A percentile compares a stretch with the other conserved stretches of the same genome.
phyloP scores from a whole-genome alignment of 371 early-diverging fungal species.

The Ordospora colligata region DNA sequence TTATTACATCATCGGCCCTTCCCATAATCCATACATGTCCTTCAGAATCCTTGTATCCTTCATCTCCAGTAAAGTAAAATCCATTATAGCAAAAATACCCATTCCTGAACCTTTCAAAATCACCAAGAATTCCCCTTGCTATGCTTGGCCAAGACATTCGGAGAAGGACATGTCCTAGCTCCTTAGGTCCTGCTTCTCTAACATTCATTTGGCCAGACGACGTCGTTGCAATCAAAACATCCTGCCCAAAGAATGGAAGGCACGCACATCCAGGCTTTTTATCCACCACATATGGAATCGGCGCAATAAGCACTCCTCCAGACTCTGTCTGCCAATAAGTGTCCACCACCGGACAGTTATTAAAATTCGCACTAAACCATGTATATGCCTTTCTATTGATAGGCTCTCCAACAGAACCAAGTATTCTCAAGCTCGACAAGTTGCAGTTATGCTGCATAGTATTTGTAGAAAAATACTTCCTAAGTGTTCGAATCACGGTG shows the following conservation, averaged over 20 bases:
- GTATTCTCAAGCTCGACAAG: conserved; percentile 66
- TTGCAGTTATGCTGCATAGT: conserved; percentile 11
- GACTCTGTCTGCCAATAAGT: conserved; percentile 93
- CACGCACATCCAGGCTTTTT: conserved; percentile 87
- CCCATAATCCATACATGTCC: conserved; percentile 80
- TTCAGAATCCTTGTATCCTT: conserved; percentile 66
- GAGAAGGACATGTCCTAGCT: conserved; percentile 79
- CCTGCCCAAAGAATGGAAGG: conserved; percentile 86
- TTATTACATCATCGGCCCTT: conserved; percentile 86
- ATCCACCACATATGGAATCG: conserved; percentile 71
- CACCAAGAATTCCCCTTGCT: conserved; percentile 76
- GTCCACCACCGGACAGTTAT: conserved; percentile 79
- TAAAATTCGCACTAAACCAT: conserved; percentile 79
- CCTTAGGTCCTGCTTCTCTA: conserved; percentile 52
- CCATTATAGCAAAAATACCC: conserved; percentile 79
- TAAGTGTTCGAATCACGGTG: conserved; percentile 83
- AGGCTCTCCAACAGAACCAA: conserved; percentile 92
- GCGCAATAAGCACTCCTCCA: conserved; percentile 79
- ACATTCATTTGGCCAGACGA: conserved; percentile 35
- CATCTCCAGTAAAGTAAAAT: conserved; percentile 70
- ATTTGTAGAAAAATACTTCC: conserved; percentile 67
- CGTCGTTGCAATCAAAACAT: conserved; percentile 71
- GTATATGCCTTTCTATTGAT: conserved; percentile 87
- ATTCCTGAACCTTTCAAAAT: conserved; percentile 75
- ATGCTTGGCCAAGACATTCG: conserved; percentile 81